These are phyloP conservation scores for Kwoniella sp. DNA, from an alignment of 768 basidiomycete genomes.

Conservation along the genomic window DNA sequence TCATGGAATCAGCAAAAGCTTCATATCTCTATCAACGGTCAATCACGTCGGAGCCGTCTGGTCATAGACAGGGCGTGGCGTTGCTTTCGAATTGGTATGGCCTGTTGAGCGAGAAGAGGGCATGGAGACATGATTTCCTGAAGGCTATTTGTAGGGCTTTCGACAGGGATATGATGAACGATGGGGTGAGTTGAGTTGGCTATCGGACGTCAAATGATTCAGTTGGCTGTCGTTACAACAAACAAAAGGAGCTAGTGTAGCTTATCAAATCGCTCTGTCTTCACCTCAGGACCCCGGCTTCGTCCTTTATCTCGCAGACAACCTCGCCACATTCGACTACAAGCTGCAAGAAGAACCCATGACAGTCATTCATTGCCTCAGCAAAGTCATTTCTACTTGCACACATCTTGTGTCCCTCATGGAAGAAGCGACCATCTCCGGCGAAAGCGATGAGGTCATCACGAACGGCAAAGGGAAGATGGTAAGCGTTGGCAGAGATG, in stretches of 20 bases:
- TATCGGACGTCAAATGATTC: background rate
- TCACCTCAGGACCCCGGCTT: constrained; percentile 77
- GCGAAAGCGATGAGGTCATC: constrained; percentile 69
- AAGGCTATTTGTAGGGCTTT: constrained; percentile 79
- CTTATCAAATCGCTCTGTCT: background rate
- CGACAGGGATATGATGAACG: constrained; percentile 62
- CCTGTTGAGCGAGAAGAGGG: constrained; percentile 87
- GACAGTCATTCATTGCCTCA: constrained; percentile 70
- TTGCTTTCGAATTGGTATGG: constrained; percentile 87
- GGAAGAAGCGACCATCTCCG: constrained; percentile 76
- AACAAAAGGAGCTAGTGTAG: too few relatives aligned
- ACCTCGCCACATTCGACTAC: constrained; percentile 88
- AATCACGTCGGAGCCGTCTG: constrained; percentile 38
- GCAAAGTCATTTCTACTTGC: constrained; percentile 58
- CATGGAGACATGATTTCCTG: constrained; percentile 80
- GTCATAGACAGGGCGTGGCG: constrained; percentile 67
- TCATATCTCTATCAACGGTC: constrained; percentile 81
- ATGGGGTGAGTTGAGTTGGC: constrained; percentile 7
- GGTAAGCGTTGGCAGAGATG: background rate
- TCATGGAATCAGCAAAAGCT: constrained; percentile 72
- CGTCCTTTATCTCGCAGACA: constrained; percentile 90
- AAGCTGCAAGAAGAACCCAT: constrained; percentile 92
- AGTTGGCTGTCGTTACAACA: too few relatives aligned
- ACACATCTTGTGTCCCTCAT: constrained; percentile 73
- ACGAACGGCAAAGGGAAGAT: constrained; percentile 61